These are phyloP conservation scores for Lotus japonicus DNA, from an alignment of 306 rosid genomes.

Conservation along the genomic window DNA sequence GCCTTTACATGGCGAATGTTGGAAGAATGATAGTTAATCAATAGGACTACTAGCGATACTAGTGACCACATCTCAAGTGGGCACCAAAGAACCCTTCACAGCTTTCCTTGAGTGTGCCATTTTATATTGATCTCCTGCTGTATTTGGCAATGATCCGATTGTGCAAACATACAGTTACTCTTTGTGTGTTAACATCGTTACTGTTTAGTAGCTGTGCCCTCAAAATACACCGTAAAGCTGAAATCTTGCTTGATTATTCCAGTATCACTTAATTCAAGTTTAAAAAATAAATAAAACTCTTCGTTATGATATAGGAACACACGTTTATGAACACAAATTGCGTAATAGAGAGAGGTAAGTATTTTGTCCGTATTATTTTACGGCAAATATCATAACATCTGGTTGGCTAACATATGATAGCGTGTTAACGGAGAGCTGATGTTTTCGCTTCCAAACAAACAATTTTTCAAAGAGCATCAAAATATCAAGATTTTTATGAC, in stretches of 20 bases:
- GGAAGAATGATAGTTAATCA: too few species aligned
- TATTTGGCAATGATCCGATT: too few species aligned
- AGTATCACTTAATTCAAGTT: too few species aligned
- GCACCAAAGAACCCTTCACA: too few species aligned
- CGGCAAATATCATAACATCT: constrained; percentile 19
- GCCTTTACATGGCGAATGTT: too few species aligned
- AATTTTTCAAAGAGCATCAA: not conserved
- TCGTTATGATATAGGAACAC: not conserved
- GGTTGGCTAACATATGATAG: not conserved
- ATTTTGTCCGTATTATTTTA: not conserved
- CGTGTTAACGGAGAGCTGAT: not conserved
- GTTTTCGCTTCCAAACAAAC: constrained; percentile 17
- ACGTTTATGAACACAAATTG: not conserved
- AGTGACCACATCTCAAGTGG: too few species aligned
- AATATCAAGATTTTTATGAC: constrained; percentile 23
- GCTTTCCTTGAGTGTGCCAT: too few species aligned
- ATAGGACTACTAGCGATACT: not conserved
- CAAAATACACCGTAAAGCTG: not conserved
- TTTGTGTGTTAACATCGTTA: not conserved
- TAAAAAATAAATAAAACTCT: too few species aligned
- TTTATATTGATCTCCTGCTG: not conserved
- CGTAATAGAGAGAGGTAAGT: not conserved
- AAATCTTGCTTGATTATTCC: not conserved
- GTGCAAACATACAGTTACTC: not conserved
- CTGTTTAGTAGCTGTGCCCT: not conserved